These are phyloP conservation scores for Rhizophagus prolifer DNA, from an alignment of 192 early-diverging fungal species.

Conservation along the genomic window DNA sequence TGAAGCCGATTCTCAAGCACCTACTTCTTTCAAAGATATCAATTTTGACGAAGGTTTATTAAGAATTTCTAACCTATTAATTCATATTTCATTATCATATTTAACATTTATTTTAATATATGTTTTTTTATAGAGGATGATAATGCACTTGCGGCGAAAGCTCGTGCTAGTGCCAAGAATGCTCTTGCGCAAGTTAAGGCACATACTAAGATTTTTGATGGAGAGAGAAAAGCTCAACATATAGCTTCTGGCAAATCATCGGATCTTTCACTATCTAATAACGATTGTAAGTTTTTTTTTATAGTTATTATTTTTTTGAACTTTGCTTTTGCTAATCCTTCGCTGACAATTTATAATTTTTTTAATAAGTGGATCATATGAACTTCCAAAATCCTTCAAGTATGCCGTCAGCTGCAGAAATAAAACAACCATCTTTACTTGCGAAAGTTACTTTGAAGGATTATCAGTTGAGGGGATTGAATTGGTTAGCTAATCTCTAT, in stretches of 20 bases:
- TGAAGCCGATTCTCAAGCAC: neutral
- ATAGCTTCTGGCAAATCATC: slow-evolving; percentile 33
- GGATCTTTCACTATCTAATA: slow-evolving; percentile 43
- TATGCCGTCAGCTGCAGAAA: slow-evolving; percentile 66
- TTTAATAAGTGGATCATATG: slow-evolving; percentile 66
- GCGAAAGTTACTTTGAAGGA: slow-evolving; percentile 79
- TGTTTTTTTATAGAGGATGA: slow-evolving; percentile 61
- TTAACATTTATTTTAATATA: neutral
- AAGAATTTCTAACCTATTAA: neutral
- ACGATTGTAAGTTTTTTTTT: slow-evolving; percentile 40
- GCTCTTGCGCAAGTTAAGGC: slow-evolving; percentile 71
- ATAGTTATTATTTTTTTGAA: neutral
- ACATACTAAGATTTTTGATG: slow-evolving; percentile 71
- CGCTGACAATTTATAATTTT: neutral
- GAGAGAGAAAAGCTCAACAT: slow-evolving; percentile 40
- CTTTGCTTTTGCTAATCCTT: no score
- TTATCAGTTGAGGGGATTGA: slow-evolving; percentile 82
- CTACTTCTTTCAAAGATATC: slow-evolving; percentile 53
- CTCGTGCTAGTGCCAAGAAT: slow-evolving; percentile 71
- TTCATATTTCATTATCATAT: neutral
- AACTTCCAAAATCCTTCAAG: slow-evolving; percentile 83
- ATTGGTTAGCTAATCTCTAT: slow-evolving; percentile 84
- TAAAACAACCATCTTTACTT: slow-evolving; percentile 82
- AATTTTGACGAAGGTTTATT: slow-evolving; percentile 66
- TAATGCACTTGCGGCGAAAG: slow-evolving; percentile 62